These are phyloP conservation scores for Tylopilus cervinicoccineus DNA, from an alignment of 768 basidiomycete genomes.

Conservation along the genomic window DNA sequence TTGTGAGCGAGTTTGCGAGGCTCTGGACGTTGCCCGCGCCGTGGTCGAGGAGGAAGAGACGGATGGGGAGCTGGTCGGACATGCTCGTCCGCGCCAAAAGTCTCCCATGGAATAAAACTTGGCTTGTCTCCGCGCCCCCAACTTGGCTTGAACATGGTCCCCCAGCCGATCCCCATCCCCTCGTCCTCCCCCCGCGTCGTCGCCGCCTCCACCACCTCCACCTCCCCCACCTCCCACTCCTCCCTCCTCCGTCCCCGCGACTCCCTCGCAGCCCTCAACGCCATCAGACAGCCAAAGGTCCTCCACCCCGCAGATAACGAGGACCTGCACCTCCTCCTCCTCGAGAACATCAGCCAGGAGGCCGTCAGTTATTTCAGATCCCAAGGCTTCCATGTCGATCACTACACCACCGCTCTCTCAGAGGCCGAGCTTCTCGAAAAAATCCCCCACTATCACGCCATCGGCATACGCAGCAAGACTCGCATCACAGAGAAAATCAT, in stretches of 20 bases:
- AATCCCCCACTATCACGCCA: constrained; percentile 82
- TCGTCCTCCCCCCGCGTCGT: constrained; percentile 30
- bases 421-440: constrained; percentile 90
- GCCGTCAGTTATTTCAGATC: constrained; percentile 76
- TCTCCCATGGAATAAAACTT: no score
- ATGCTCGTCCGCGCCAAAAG: not conserved
- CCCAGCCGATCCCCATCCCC: constrained; percentile 43
- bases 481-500: constrained; percentile 91
- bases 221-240: constrained; percentile 45
- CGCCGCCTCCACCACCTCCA: constrained; percentile 50
- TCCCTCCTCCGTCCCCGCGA: constrained; percentile 37
- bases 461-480: constrained; percentile 97
- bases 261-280: constrained; percentile 30
- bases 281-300: constrained; percentile 56
- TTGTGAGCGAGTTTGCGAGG: constrained; percentile 85
- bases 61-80: constrained; percentile 31
- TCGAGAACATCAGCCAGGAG: constrained; percentile 94
- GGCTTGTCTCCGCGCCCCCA: no score
- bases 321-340: constrained; percentile 73
- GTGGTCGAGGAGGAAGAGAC: constrained; percentile 90
- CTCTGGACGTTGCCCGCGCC: constrained; percentile 95
- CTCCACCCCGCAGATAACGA: constrained; percentile 83
- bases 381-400: constrained; percentile 91
- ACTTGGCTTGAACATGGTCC: constrained; percentile 49
- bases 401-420: constrained; percentile 77